Evolutionary conservation across 2,329 filamentous ascomycete species (phyloP).

Genomic region (Paecilomyces sp.): DNA sequence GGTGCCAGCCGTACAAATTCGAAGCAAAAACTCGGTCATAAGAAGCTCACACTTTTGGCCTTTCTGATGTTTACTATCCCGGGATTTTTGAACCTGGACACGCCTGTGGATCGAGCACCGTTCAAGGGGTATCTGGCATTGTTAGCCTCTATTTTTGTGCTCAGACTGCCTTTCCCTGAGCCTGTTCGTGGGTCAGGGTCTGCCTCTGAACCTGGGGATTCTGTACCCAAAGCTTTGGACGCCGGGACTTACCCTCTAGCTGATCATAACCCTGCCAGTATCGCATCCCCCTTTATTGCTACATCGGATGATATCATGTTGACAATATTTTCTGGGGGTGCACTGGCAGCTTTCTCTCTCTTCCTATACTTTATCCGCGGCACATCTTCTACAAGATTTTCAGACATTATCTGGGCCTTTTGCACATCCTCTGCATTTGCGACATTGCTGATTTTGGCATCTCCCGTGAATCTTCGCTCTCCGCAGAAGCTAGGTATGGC

Average conservation of each 20-base stretch:
- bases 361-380: conserved; percentile 13
- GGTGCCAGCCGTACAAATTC: conserved; percentile 5
- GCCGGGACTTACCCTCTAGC: conserved; percentile 5
- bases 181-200: conserved; percentile 10
- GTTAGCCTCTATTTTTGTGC: conserved; percentile 36
- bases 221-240: conserved; percentile 2
- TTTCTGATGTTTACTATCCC: conserved; percentile 15
- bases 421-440: conserved; percentile 18
- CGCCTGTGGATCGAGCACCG: conserved; percentile 28
- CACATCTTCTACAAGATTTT: conserved; percentile 12
- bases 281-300: conserved; percentile 8
- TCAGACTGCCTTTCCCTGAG: conserved; percentile 41
- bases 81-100: conserved; percentile 21
- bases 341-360: conserved; percentile 15
- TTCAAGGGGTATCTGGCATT: conserved; percentile 43
- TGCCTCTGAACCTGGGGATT: conserved; percentile 4
- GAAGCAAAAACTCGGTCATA: conserved; percentile 17
- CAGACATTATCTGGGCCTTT: conserved; percentile 17
- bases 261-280: conserved; percentile 11
- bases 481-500: conserved; percentile 24
- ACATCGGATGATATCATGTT: conserved; percentile 19
- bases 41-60: conserved; percentile 19
- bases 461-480: conserved; percentile 18
- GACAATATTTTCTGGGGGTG: conserved; percentile 19
- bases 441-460: conserved; percentile 17